Percentiles rank a stretch among this genome's conserved stretches.
phyloP scores from a whole-genome alignment of 768 basidiomycete species.

The Tylopilus felleus region DNA sequence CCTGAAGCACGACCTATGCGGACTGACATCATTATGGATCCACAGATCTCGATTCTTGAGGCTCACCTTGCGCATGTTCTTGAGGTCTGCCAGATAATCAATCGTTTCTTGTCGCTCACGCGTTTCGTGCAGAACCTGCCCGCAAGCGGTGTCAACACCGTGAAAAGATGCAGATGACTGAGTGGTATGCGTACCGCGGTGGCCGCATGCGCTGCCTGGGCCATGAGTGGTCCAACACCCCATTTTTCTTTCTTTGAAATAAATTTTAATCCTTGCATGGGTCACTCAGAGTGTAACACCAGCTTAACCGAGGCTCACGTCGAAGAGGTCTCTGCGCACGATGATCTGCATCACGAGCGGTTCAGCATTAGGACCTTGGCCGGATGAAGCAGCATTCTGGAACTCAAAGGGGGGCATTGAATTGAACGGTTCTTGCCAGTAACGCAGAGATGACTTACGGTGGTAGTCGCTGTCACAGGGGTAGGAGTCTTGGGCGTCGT shows the following conservation, averaged over 20 bases:
- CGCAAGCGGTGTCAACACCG: neutral
- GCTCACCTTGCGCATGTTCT: conserved; percentile 41
- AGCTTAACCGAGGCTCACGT: conserved; percentile 28
- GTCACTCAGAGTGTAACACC: neutral
- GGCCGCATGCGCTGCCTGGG: conserved; percentile 43
- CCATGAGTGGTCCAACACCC: conserved; percentile 45
- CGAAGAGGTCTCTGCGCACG: conserved; percentile 40
- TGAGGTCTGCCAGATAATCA: conserved; percentile 36
- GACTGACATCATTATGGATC: neutral
- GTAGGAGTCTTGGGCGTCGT: neutral
- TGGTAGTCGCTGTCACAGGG: neutral
- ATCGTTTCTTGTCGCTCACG: conserved; percentile 37
- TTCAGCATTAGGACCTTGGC: neutral
- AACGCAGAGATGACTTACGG: neutral
- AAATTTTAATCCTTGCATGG: neutral
- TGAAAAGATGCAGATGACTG: neutral
- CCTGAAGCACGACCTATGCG: conserved; percentile 41
- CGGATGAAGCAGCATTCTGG: neutral
- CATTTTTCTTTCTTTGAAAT: conserved; percentile 37
- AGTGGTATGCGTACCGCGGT: conserved; percentile 30
- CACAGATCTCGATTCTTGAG: neutral
- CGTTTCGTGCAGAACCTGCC: conserved; percentile 40
- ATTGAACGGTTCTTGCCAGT: neutral
- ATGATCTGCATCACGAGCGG: conserved; percentile 44
- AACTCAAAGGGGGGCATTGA: neutral